These are phyloP conservation scores for Monosporascus cannonballus DNA, from an alignment of 2,329 filamentous ascomycete species.

Conservation along the genomic window DNA sequence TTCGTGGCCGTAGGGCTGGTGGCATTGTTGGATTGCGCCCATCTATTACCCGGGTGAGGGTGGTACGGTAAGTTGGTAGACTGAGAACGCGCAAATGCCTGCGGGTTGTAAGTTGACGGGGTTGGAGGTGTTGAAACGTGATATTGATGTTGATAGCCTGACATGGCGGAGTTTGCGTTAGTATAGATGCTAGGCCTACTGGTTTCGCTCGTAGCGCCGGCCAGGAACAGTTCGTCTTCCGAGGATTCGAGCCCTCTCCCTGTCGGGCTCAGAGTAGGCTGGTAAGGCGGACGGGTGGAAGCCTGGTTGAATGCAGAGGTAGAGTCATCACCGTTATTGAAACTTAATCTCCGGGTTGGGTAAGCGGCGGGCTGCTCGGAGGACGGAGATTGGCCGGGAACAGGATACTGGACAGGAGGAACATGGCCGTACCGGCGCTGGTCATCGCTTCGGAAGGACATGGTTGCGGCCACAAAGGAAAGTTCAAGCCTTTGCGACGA, in stretches of 20 bases:
- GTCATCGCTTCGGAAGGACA: slow-evolving; percentile 60
- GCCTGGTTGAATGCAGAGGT: slow-evolving; percentile 38
- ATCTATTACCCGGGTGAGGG: slow-evolving; percentile 32
- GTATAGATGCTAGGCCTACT: slow-evolving; percentile 31
- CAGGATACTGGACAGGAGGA: slow-evolving; percentile 58
- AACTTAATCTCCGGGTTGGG: slow-evolving; percentile 57
- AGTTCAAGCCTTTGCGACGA: not conserved
- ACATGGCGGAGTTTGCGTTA: slow-evolving; percentile 39
- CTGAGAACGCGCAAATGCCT: slow-evolving; percentile 53
- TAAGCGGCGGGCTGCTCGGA: slow-evolving; percentile 31
- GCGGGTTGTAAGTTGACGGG: slow-evolving; percentile 62
- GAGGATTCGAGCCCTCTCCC: slow-evolving; percentile 24
- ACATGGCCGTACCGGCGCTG: slow-evolving; percentile 61
- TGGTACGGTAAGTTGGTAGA: slow-evolving; percentile 47
- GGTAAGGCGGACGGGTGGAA: slow-evolving; percentile 23
- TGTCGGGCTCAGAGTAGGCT: slow-evolving; percentile 24
- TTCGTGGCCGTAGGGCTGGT: slow-evolving; percentile 30
- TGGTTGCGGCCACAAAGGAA: slow-evolving; percentile 22
- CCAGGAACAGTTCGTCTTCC: slow-evolving; percentile 60
- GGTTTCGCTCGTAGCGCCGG: slow-evolving; percentile 33
- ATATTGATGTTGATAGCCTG: slow-evolving; percentile 48
- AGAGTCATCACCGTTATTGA: slow-evolving; percentile 70
- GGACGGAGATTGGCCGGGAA: slow-evolving; percentile 33
- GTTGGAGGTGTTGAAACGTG: slow-evolving; percentile 40
- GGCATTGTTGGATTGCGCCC: slow-evolving; percentile 25